These are phyloP conservation scores for Cladorrhinum sp. DNA, from an alignment of 2,329 filamentous ascomycete genomes.

Conservation along the genomic window DNA sequence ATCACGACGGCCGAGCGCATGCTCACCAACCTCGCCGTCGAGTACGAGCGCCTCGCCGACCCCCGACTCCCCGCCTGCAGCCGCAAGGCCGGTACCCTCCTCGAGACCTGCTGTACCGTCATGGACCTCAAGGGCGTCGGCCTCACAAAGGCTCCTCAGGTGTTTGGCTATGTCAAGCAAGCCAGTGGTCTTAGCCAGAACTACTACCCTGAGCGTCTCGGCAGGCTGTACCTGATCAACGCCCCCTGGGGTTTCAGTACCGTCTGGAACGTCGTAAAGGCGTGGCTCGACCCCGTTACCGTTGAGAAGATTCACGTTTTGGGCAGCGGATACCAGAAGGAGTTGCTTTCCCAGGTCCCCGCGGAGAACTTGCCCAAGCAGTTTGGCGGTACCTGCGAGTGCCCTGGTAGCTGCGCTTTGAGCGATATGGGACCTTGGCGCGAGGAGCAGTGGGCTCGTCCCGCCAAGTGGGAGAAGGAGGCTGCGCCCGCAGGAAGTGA, in stretches of 20 bases:
- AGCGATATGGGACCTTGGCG: constrained; percentile 92
- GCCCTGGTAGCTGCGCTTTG: constrained; percentile 75
- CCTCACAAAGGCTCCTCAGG: constrained; percentile 72
- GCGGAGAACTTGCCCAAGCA: constrained; percentile 83
- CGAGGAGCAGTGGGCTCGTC: constrained; percentile 63
- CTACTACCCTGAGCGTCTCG: constrained; percentile 97
- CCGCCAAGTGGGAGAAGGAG: constrained; percentile 64
- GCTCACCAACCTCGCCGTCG: constrained; percentile 91
- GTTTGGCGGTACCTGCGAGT: constrained; percentile 82
- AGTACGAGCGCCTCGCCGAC: constrained; percentile 95
- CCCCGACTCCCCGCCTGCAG: constrained; percentile 93
- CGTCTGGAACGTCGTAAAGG: constrained; percentile 83
- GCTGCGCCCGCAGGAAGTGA: constrained; percentile 42
- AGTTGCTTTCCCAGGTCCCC: constrained; percentile 80
- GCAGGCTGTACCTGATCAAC: constrained; percentile 97
- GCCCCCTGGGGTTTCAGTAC: constrained; percentile 91
- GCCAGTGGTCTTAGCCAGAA: constrained; percentile 92
- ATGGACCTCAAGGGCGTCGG: constrained; percentile 97
- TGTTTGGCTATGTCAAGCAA: constrained; percentile 83
- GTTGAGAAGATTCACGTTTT: constrained; percentile 94
- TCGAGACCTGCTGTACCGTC: constrained; percentile 97
- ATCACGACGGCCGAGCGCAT: constrained; percentile 92
- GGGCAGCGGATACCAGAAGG: constrained; percentile 74
- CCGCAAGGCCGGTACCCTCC: constrained; percentile 80
- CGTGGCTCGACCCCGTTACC: constrained; percentile 94